Conservation (phyloP, 2,329 filamentous ascomycete genomes). For the Nemania sp. region DNA sequence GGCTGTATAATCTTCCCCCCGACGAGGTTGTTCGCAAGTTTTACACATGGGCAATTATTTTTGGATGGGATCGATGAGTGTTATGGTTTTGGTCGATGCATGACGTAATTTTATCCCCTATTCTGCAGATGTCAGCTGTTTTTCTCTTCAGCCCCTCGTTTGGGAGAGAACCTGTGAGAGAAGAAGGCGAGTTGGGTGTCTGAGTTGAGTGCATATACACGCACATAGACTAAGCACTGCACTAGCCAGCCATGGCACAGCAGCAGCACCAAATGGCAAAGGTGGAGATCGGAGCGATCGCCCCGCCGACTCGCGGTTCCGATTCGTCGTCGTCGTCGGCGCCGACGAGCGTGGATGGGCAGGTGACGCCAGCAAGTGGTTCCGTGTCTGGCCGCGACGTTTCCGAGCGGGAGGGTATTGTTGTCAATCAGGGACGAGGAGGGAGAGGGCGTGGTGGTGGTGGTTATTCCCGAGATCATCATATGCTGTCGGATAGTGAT, state of each 20-base stretch:
- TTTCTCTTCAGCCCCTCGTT: neutral
- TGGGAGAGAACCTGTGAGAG: neutral
- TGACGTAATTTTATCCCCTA: conserved; percentile 20
- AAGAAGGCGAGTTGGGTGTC: neutral
- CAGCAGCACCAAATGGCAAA: conserved; percentile 1
- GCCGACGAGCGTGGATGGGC: conserved; percentile 22
- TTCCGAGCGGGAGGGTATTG: neutral
- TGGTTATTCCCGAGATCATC: too few species aligned
- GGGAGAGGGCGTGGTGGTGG: too few species aligned
- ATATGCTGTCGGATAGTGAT: neutral
- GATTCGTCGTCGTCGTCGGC: conserved; percentile 21
- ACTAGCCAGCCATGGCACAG: conserved; percentile 16
- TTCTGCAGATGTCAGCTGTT: neutral
- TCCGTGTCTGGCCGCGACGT: neutral
- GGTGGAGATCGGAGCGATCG: neutral
- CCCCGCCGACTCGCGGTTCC: neutral
- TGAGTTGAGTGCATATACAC: neutral
- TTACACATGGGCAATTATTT: conserved; percentile 1
- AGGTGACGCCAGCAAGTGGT: conserved; percentile 26
- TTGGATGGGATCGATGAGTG: neutral
- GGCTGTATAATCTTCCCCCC: neutral
- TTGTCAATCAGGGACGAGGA: neutral
- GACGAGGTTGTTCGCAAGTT: neutral
- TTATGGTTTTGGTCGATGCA: neutral
- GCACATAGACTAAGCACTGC: too few species aligned